Evolutionary conservation across 2,329 filamentous ascomycete genomes (phyloP).

Genomic region (Leptodontidium sp.): DNA sequence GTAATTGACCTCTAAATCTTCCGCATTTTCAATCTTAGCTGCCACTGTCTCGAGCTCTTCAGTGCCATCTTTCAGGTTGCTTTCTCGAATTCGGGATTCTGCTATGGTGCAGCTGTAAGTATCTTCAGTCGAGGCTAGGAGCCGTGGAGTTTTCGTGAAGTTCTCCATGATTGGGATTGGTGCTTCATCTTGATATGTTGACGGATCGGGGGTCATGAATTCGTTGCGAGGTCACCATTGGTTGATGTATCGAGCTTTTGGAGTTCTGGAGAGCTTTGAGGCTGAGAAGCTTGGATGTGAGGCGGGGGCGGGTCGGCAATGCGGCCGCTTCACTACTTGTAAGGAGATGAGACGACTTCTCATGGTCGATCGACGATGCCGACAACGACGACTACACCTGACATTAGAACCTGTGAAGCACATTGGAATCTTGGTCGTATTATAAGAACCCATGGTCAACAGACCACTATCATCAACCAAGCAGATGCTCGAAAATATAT

Average conservation of each 20-base stretch:
- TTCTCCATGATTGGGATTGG: slow-evolving; percentile 34
- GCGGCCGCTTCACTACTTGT: background rate
- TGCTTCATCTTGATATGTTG: slow-evolving; percentile 23
- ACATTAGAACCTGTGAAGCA: too few species aligned
- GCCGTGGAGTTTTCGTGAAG: slow-evolving; percentile 29
- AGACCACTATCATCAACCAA: too few species aligned
- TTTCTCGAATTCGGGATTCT: slow-evolving; percentile 41
- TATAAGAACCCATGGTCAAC: too few species aligned
- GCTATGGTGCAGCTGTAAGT: slow-evolving; percentile 44
- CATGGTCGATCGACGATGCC: too few species aligned
- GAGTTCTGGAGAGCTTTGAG: background rate
- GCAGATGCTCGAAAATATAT: too few species aligned
- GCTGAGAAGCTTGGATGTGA: background rate
- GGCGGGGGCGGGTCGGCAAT: background rate
- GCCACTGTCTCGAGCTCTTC: background rate
- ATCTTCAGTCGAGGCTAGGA: slow-evolving; percentile 44
- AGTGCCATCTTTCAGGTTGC: slow-evolving; percentile 22
- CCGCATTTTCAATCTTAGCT: slow-evolving; percentile 22
- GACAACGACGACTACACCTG: too few species aligned
- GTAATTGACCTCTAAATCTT: slow-evolving; percentile 44
- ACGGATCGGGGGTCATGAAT: background rate
- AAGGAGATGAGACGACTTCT: too few species aligned
- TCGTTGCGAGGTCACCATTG: background rate
- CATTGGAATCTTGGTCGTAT: too few species aligned
- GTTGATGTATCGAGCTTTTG: background rate